Base-by-base conservation (phyloP, 2,329 filamentous ascomycete species). In the Penicillium sp. region DNA sequence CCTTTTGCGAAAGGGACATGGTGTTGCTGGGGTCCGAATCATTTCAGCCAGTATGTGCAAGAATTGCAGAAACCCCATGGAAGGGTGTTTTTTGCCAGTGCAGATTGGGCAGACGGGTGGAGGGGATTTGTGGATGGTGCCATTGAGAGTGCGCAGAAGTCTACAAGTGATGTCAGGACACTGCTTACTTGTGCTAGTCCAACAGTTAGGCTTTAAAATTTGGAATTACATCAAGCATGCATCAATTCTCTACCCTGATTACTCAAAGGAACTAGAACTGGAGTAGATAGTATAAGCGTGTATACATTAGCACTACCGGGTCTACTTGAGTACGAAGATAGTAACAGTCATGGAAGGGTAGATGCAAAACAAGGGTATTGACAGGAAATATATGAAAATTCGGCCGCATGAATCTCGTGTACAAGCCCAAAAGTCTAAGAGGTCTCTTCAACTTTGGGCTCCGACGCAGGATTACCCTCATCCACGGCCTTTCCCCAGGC, bases 401-500 rank as follows among this genome's bases (percentile, higher is more conserved):
- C 3, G 23, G 31, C 14, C 48, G 16, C 21, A 37, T 23, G 13
- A 23, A 31, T 19, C 27, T 35, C 37, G 23, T 45, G 26, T 33
- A 27, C 23, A 14, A 4, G 4, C 27, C 27, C 23, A 25, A 45
- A 31, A 31, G 6, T 37, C 29, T 42, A 37, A 13, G 42, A n/a
- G 2, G 10, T 33, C 27, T 51, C 35, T 31, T 54, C 46, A 10
- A n/a, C 47, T 37, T 59, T 55, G 8, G 57, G 50, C 29, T 57
- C 42, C n/a, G 51, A 25, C 19, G 61, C 47, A 14, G 43, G n/a
- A 11, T 56, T 53, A 13, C 51, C 60, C 35, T 72, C 69, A 33
- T 72, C 70, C 11, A 72, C 64, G 9, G 73, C 73, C 58, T 74
- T 75, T 1, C 72, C 73, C 73, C 73, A 76, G 11, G 72, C 73